A percentile compares a stretch with the other conserved stretches of the same genome.
These are phyloP conservation scores for Mytilinidion resinicola DNA, from an alignment of 495 filamentous ascomycete species.

Conservation along the genomic window DNA sequence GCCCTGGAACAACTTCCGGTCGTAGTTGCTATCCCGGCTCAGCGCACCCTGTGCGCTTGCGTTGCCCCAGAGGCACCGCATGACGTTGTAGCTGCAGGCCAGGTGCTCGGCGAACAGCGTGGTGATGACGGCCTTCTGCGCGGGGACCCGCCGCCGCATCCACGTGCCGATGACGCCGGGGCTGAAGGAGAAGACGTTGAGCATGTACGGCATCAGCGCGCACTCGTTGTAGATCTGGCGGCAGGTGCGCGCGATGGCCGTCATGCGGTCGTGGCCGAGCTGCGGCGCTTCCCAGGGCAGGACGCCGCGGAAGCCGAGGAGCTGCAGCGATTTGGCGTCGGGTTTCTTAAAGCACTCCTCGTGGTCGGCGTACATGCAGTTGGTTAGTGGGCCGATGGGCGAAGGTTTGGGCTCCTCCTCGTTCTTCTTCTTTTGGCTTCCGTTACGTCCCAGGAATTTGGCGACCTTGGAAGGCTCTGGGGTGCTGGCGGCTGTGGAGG, in stretches of 20 bases:
- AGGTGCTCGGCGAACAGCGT: neutral
- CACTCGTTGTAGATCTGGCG: slow-evolving; percentile 14
- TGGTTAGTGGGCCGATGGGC: neutral
- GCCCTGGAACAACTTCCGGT: neutral
- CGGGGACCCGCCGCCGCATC: neutral
- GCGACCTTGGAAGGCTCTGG: too few species aligned
- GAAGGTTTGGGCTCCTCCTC: neutral
- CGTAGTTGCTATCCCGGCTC: neutral
- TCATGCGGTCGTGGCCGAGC: neutral
- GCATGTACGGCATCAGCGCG: slow-evolving; percentile 1
- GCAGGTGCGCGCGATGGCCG: neutral
- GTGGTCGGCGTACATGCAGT: neutral
- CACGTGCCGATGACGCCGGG: neutral
- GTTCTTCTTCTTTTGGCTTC: neutral
- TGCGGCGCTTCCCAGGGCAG: neutral
- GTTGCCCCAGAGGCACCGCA: neutral
- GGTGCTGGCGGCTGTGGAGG: too few species aligned
- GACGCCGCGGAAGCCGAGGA: neutral
- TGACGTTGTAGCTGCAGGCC: neutral
- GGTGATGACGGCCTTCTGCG: neutral
- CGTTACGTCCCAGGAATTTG: too few species aligned
- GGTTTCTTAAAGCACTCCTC: neutral
- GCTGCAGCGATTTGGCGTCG: neutral
- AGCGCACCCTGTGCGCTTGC: neutral
- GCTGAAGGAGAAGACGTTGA: slow-evolving; percentile 7